Evolutionary conservation across 2,329 filamentous ascomycete genomes (phyloP), one percentile per base, ranked within the genome.

Genomic region (Fusarium chlamydosporum): DNA sequence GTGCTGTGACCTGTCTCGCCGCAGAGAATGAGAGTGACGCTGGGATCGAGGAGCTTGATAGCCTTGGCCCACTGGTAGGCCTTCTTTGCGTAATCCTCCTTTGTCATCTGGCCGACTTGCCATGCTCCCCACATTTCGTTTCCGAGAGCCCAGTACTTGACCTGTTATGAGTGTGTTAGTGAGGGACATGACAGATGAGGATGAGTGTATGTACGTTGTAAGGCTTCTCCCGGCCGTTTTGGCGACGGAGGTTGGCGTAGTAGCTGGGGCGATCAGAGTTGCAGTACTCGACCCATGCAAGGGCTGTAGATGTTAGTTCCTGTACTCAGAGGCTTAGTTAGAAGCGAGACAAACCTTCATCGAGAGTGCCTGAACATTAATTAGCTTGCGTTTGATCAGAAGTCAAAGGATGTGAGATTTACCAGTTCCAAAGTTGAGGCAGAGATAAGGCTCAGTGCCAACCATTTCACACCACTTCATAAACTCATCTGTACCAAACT

Each of bases 401-500:
- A 6, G 4, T 20, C 12, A 10, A 10, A 10, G 9, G 5, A 16
- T 35, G 4, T 15, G 37, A 40, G 11, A 60, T 72, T 68, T 29
- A 65, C 91, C 92, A 4, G 92, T 96, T 58, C 92, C 92, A 78
- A 96, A 90, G 81, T 96, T 96, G 59, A 96, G 82, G 66, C 88
- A 90, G 40, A 96, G 83, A 77, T 94, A 96, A 6, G 92, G 92
- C 81, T 94, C 91, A 0, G 92, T 91, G 26, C 88, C 88, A 9
- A 94, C 87, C 11, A 87, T 82, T 70, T 90, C 85, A 67, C 92
- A 93, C 92, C 92, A 95, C 71, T 89, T 85, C 85, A 96, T 88
- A 79, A 96, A 96, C 81, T 96, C 93, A 77, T 96, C 92, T 1
- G 92, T 96, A 59, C 92, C 92, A 74, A 96, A 94, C 65, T 90